Conservation (phyloP, 2,329 filamentous ascomycete species). For the Boeremia lycopersici region DNA sequence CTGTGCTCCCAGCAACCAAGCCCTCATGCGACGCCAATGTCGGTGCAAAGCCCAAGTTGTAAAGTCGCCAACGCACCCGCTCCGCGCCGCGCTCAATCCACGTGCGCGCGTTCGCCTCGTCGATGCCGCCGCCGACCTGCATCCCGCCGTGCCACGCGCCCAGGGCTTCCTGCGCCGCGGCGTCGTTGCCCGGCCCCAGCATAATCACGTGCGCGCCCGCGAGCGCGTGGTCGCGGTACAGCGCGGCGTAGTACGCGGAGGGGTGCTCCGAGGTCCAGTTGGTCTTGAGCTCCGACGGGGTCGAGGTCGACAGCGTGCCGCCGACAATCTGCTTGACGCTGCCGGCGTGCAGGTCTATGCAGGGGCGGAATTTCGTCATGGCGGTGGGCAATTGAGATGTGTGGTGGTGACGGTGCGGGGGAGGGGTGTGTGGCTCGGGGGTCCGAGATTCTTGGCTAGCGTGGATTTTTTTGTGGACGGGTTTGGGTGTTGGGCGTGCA, state of each 20-base stretch:
- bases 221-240: constrained; percentile 79
- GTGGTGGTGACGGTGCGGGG: constrained; percentile 15
- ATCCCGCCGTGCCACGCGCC: constrained; percentile 77
- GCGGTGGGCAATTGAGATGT: background rate
- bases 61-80: constrained; percentile 68
- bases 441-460: constrained; percentile 25
- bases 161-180: constrained; percentile 78
- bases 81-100: constrained; percentile 91
- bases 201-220: constrained; percentile 93
- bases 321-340: constrained; percentile 99
- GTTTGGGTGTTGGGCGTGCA: background rate
- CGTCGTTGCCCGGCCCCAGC: constrained; percentile 86
- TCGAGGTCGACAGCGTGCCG: constrained; percentile 69
- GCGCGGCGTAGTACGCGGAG: constrained; percentile 76
- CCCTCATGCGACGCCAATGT: no score
- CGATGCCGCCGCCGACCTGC: constrained; percentile 95
- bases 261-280: constrained; percentile 90
- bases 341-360: constrained; percentile 96
- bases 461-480: constrained; percentile 7
- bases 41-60: background rate
- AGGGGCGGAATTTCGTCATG: constrained; percentile 95
- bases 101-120: constrained; percentile 76
- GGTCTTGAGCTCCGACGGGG: constrained; percentile 67
- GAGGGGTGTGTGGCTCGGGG: constrained; percentile 28
- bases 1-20: background rate